Base-by-base conservation (phyloP, 352 stramenopile genomes). In the Saprolegnia diclina region DNA sequence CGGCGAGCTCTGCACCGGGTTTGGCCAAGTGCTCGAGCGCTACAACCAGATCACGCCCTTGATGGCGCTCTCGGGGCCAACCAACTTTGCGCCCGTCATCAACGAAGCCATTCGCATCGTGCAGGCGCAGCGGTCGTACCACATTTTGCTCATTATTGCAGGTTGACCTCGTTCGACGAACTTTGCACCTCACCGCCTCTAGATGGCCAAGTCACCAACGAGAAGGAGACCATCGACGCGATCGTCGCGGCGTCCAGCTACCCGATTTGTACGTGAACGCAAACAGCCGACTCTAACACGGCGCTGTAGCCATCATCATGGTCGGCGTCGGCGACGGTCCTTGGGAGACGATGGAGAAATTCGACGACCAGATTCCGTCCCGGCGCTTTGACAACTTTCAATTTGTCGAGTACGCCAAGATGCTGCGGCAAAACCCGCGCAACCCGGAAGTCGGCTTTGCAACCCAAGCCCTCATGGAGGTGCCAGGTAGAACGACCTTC, bases 121-220 rank as follows among this genome's bases (percentile, higher is more conserved):
- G 26, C 77, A 79, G 71, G 56, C 53, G 10, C 83, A 72, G 18
- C 70, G 72, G 16, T 76, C 65, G 56, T 95, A 90, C 67, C 88
- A 95, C 74, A 93, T 95, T 56, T 79, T 95, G 13, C 77, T 95
- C 56, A 94, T 96, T 70, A 87, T 96, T 73, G 85, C 87, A 11
- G 77, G 76, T 81, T 62, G 4, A 1, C 42, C 42, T 35, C 5
- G n/a, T 5, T 35, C 2, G 29, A 35, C 46, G 5, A 54, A 9
- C 3, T n/a, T 1, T 42, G 37, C 3, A 59, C 16, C 1, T 11
- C 42, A 48, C 9, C 4, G 19, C 13, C 19, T 24, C 3, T 59
- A 59, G 87, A 95, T 65, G 88, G 88, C 53, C 86, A 94, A 69
- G 85, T 95, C 19, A 95, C 86, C 6, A 91, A 91, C 72, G 85